Base-by-base conservation (phyloP, 257 asterid species). In the Cordia subcordata region DNA sequence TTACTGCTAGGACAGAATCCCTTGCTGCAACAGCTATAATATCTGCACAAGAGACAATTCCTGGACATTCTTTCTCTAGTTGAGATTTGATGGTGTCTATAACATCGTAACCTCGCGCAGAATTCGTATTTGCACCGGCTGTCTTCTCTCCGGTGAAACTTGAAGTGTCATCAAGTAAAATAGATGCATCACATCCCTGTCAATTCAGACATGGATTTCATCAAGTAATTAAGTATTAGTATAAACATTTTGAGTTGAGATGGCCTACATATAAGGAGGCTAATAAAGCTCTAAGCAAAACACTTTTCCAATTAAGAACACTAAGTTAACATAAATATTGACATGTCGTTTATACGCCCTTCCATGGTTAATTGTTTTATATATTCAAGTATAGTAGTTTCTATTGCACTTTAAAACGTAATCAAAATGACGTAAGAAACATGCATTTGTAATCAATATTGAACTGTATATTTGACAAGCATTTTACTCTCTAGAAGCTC, bases 161-260 rank as follows among this genome's bases (percentile, higher is more conserved):
- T 45, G 75, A 19, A 1, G 78, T 82, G 53, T 85, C 90, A 37
- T 79, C 85, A 5, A 85, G 74, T 45, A 85, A 72, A 53, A 80
- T 63, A 5, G 94, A 85, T 67, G 70, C 94, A 68, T 85, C 94
- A 53, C 94, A 85, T 32, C 94, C 94, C 94, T 85, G 63, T 42
- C 17, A 38, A 16, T 9, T 15, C 33, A 27, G 18, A 23, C 39
- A 22, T 17, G 14, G 9, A 11, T 12, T 5, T 21, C 8, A 33
- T 21, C 16, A 23, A n/a, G 4, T 1, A 57, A 13, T 4, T n/a
- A 60, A 16, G 9, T 20, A 47, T 20, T 15, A 47, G 4, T 8
- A 8, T 49, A n/a, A 16, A 49, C 54, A 49, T n/a, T 2, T 17
- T 6, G 27, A 49, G 35, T 27, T 27, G 35, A 27, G 35, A 27